Conservation (phyloP, 2,329 filamentous ascomycete species). For the Colletotrichum sp. region DNA sequence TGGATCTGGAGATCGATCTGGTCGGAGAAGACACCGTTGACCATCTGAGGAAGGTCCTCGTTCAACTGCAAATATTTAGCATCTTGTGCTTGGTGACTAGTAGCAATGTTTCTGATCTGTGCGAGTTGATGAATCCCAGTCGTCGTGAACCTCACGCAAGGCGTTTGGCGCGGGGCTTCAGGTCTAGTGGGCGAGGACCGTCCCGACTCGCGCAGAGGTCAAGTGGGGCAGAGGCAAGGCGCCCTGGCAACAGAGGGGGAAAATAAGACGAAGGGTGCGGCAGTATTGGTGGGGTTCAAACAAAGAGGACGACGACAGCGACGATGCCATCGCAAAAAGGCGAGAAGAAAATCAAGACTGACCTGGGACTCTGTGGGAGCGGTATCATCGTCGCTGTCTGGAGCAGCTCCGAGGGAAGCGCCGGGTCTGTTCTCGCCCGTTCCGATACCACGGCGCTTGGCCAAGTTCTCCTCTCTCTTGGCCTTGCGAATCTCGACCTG, state of each 20-base stretch:
- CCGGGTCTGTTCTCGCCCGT: constrained; percentile 80
- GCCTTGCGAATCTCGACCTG: constrained; percentile 99
- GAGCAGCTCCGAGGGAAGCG: constrained; percentile 83
- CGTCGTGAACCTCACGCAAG: background rate
- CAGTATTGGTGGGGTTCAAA: constrained; percentile 23
- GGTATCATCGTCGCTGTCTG: constrained; percentile 97
- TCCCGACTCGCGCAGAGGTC: constrained; percentile 13
- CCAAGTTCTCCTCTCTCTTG: constrained; percentile 98
- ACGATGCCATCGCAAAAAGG: background rate
- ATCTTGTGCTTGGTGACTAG: background rate
- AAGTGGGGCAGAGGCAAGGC: constrained; percentile 19
- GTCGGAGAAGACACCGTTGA: constrained; percentile 96
- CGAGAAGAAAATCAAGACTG: constrained; percentile 42
- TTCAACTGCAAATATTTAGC: constrained; percentile 71
- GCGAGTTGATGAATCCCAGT: background rate
- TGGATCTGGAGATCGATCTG: constrained; percentile 98
- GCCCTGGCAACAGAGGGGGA: constrained; percentile 23
- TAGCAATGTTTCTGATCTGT: background rate
- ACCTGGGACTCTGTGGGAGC: constrained; percentile 96
- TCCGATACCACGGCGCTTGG: constrained; percentile 94
- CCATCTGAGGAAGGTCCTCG: constrained; percentile 98
- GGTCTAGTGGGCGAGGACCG: background rate
- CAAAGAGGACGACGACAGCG: background rate
- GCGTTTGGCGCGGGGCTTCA: background rate
- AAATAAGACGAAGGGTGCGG: constrained; percentile 19